phyloP scores from a whole-genome alignment of 2,329 filamentous ascomycete genomes.

The Sporothrix brunneoviolacea region DNA sequence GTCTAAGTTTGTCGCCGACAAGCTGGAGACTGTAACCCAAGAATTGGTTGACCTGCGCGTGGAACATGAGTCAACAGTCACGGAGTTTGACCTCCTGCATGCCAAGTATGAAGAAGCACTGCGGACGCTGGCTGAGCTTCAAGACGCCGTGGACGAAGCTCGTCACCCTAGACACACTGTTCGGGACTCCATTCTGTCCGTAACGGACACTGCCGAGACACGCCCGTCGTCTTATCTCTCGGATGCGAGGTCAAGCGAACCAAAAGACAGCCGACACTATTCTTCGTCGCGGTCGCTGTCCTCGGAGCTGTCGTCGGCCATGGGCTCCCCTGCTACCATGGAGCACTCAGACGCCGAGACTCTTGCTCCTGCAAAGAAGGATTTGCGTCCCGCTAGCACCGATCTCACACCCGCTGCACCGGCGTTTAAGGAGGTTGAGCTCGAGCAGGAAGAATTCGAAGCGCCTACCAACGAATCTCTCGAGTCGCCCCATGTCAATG shows the following conservation, averaged over 20 bases:
- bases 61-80: conserved; percentile 79
- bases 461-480: conserved; percentile 3
- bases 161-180: conserved; percentile 49
- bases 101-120: conserved; percentile 88
- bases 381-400: background rate
- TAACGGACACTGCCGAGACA: conserved; percentile 41
- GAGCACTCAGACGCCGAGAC: conserved; percentile 57
- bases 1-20: conserved; percentile 80
- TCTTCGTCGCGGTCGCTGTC: conserved; percentile 88
- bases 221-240: conserved; percentile 81
- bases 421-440: background rate
- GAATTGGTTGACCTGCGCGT: conserved; percentile 86
- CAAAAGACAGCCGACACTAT: conserved; percentile 58
- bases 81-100: conserved; percentile 73
- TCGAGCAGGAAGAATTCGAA: conserved; percentile 5
- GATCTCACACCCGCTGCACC: background rate
- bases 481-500: background rate
- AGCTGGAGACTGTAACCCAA: conserved; percentile 83
- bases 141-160: conserved; percentile 76
- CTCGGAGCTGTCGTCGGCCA: conserved; percentile 84
- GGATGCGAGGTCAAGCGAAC: conserved; percentile 62
- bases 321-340: conserved; percentile 63
- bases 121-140: conserved; percentile 72
- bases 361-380: conserved; percentile 23
- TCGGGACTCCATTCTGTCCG: conserved; percentile 51